Conservation (phyloP, 441 rosid genomes). For the Eruca vesicaria region DNA sequence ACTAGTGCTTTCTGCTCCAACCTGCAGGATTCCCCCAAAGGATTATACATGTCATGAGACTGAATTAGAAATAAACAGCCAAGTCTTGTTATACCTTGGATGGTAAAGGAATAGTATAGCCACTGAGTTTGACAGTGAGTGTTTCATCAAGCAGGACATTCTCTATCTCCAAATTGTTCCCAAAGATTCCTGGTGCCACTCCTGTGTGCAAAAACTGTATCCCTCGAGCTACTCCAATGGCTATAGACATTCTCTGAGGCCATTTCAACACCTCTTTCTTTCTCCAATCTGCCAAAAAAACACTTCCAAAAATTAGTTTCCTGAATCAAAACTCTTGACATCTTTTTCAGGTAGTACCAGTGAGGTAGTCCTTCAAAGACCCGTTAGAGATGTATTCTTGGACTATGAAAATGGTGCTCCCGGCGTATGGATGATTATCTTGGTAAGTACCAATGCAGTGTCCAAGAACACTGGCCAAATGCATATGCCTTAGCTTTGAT, state of each 20-base stretch:
- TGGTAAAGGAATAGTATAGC: conserved; percentile 68
- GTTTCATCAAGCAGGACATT: conserved; percentile 71
- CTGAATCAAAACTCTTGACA: not conserved
- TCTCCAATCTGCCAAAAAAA: conserved; percentile 55
- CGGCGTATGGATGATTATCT: conserved; percentile 64
- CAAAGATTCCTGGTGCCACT: conserved; percentile 76
- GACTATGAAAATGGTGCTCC: conserved; percentile 61
- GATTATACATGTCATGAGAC: not conserved
- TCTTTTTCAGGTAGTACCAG: conserved; percentile 43
- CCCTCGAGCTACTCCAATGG: conserved; percentile 83
- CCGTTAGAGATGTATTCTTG: conserved; percentile 73
- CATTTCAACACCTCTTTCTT: conserved; percentile 80
- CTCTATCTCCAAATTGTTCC: conserved; percentile 71
- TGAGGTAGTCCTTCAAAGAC: conserved; percentile 57
- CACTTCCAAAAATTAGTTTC: conserved; percentile 4
- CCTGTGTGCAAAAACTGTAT: conserved; percentile 91
- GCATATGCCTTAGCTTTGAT: conserved; percentile 84
- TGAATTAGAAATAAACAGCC: not conserved
- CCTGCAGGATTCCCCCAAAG: conserved; percentile 34
- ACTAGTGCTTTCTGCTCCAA: conserved; percentile 58
- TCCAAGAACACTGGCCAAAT: conserved; percentile 85
- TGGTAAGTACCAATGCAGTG: conserved; percentile 72
- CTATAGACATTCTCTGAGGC: conserved; percentile 88
- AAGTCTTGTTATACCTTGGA: conserved; percentile 48
- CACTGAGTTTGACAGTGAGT: conserved; percentile 68